These are phyloP conservation scores for Penicillium corylophilum DNA, from an alignment of 2,329 filamentous ascomycete species.

Conservation along the genomic window DNA sequence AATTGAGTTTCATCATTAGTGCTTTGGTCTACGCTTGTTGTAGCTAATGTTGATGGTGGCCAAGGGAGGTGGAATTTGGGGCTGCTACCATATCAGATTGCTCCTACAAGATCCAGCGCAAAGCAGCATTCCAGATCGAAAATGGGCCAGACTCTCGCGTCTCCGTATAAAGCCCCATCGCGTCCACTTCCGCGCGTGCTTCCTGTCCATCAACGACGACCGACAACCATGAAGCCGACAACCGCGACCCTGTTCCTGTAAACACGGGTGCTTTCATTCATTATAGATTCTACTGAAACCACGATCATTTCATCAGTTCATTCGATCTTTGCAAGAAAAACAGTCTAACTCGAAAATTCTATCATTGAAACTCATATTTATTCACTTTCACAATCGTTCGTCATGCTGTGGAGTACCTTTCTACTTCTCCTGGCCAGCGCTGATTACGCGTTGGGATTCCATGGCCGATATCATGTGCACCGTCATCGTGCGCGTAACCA, in stretches of 20 bases:
- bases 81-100: constrained; percentile 14
- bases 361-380: background rate
- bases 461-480: constrained; percentile 25
- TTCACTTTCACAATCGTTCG: constrained; percentile 1
- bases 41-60: background rate
- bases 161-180: constrained; percentile 10
- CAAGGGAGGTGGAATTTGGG: constrained; percentile 12
- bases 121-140: constrained; percentile 16
- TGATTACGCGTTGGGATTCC: constrained; percentile 25
- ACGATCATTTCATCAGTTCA: background rate
- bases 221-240: constrained; percentile 2
- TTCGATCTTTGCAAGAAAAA: background rate
- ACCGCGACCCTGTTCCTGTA: constrained; percentile 7
- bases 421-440: constrained; percentile 27
- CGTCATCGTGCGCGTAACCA: constrained; percentile 25
- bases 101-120: constrained; percentile 10
- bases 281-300: background rate
- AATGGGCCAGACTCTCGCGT: constrained; percentile 8
- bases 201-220: background rate
- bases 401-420: constrained; percentile 6
- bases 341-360: background rate
- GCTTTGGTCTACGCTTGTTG: background rate
- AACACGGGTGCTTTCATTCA: background rate
- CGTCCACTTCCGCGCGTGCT: constrained; percentile 4
- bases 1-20: background rate